Evolutionary conservation across 1,284 basidiomycete genomes (phyloP).

Genomic region (Clitocybe nebularis): DNA sequence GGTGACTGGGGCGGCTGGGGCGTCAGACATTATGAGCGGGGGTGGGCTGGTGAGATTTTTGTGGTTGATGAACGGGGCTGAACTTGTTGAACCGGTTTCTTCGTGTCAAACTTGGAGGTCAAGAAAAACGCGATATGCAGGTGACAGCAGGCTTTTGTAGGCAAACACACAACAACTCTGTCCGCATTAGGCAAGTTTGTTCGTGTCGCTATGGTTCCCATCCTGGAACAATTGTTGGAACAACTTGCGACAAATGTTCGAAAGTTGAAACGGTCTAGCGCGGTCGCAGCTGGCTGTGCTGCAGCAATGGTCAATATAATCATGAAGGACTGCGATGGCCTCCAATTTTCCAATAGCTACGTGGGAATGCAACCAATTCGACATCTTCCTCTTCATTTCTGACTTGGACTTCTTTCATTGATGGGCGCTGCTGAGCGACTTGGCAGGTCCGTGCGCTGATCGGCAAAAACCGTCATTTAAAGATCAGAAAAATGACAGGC

Average conservation of each 20-base stretch:
- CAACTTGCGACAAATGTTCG: not conserved
- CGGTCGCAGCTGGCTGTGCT: not conserved
- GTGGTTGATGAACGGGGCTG: slow-evolving; percentile 48
- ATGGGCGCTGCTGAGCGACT: slow-evolving; percentile 3
- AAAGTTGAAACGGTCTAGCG: not conserved
- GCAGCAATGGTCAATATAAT: not conserved
- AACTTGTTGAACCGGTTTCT: slow-evolving; percentile 77
- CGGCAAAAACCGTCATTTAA: slow-evolving; percentile 21
- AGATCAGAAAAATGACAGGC: slow-evolving; percentile 10
- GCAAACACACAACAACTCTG: slow-evolving; percentile 29
- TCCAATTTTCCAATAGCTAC: too few species aligned
- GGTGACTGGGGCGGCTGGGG: slow-evolving; percentile 73
- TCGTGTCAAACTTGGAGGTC: slow-evolving; percentile 77
- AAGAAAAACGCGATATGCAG: slow-evolving; percentile 40
- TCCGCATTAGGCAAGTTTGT: slow-evolving; percentile 21
- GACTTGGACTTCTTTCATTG: not conserved
- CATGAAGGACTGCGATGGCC: too few species aligned
- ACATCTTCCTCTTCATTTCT: too few species aligned
- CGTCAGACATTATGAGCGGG: slow-evolving; percentile 75
- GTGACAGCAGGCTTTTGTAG: slow-evolving; percentile 26
- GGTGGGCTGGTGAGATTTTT: slow-evolving; percentile 48
- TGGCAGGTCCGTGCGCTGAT: slow-evolving; percentile 21
- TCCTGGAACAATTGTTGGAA: not conserved
- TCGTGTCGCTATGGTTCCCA: slow-evolving; percentile 28
- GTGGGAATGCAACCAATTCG: too few species aligned